phyloP scores from a whole-genome alignment of 345 rosid genomes.

The Salix dunnii region DNA sequence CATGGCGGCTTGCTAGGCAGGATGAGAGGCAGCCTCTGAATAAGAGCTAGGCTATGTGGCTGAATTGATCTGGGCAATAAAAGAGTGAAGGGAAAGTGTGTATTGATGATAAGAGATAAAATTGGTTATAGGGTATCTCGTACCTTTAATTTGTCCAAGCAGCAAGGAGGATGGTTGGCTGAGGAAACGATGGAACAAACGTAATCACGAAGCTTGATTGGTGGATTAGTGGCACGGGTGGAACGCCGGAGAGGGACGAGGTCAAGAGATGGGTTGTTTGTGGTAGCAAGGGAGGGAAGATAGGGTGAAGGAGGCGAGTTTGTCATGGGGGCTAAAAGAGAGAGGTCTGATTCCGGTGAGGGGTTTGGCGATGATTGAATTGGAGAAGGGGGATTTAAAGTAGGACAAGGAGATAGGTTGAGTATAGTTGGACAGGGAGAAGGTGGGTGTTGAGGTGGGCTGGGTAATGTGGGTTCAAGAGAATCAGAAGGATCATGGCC shows the following conservation, averaged over 20 bases:
- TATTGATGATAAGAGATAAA: neutral
- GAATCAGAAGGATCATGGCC: too few relatives aligned
- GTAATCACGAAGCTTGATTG: neutral
- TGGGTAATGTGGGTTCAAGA: too few relatives aligned
- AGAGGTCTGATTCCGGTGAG: too few relatives aligned
- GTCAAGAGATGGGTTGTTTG: too few relatives aligned
- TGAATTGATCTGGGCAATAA: neutral
- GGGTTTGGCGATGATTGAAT: too few relatives aligned
- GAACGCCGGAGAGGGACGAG: neutral
- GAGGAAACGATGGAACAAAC: neutral
- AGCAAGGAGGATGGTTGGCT: neutral
- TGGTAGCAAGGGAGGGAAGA: too few relatives aligned
- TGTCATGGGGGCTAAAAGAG: too few relatives aligned
- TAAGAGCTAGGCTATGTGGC: neutral
- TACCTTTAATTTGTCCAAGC: neutral
- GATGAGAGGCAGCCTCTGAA: neutral
- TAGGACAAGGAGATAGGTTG: too few relatives aligned
- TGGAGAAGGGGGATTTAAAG: too few relatives aligned
- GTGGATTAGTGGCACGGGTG: neutral
- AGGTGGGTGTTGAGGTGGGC: too few relatives aligned
- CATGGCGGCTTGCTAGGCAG: neutral
- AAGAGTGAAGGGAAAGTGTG: neutral
- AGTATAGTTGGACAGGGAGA: too few relatives aligned
- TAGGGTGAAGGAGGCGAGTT: too few relatives aligned
- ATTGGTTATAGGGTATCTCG: neutral